Percentiles rank a stretch among this genome's conserved stretches.
phyloP scores from a whole-genome alignment of 1,284 basidiomycete species.

The Trametes versicolor region DNA sequence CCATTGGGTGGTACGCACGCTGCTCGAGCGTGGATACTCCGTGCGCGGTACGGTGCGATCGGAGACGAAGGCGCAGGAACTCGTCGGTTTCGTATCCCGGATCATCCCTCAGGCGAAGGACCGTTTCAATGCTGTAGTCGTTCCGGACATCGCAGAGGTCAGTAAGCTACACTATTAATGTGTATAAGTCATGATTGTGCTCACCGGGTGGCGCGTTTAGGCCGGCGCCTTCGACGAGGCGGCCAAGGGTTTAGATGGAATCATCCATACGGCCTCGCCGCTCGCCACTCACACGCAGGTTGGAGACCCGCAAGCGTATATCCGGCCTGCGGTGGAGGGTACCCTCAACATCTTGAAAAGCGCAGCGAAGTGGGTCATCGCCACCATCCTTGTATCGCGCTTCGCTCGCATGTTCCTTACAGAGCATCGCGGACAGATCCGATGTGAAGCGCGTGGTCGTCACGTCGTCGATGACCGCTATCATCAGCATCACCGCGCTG shows the following conservation, averaged over 20 bases:
- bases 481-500: constrained; percentile 31
- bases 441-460: constrained; percentile 63
- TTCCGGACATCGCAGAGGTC: constrained; percentile 14
- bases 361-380: constrained; percentile 46
- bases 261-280: constrained; percentile 57
- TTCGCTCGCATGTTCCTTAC: not conserved
- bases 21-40: constrained; percentile 53
- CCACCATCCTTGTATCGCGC: constrained; percentile 46
- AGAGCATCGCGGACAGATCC: not conserved
- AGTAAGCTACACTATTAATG: too few relatives aligned
- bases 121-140: constrained; percentile 55
- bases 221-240: constrained; percentile 51
- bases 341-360: constrained; percentile 39
- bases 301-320: constrained; percentile 46
- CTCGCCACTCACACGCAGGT: constrained; percentile 40
- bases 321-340: constrained; percentile 42
- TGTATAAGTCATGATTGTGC: too few relatives aligned
- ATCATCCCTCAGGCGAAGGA: constrained; percentile 48
- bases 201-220: constrained; percentile 20
- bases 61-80: constrained; percentile 53
- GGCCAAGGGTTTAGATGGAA: constrained; percentile 52
- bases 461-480: constrained; percentile 53
- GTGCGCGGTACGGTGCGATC: constrained; percentile 68
- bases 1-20: constrained; percentile 48
- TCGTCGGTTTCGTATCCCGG: constrained; percentile 57